These are phyloP conservation scores for Starmera amethionina DNA, from an alignment of 805 yeast species.

Conservation along the genomic window DNA sequence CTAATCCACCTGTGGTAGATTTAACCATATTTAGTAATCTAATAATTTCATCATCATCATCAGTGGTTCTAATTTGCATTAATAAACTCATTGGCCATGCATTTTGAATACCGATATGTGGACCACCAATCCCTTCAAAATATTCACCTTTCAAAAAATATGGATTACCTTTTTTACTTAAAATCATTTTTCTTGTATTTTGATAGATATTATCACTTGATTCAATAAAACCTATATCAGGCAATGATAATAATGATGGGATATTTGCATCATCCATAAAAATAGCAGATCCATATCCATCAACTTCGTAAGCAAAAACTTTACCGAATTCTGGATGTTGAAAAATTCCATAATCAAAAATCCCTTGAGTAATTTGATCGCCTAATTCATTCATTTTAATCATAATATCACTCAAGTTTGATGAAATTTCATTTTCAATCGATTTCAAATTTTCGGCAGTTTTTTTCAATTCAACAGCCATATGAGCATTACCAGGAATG, in stretches of 20 bases:
- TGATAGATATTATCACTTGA: constrained; percentile 50
- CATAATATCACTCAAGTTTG: constrained; percentile 18
- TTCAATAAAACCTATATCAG: constrained; percentile 61
- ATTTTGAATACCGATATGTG: constrained; percentile 69
- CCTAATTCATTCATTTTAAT: constrained; percentile 28
- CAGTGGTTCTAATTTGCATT: constrained; percentile 63
- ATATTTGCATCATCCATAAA: constrained; percentile 90
- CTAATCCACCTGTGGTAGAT: constrained; percentile 60
- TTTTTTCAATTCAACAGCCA: constrained; percentile 50
- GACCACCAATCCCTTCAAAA: constrained; percentile 83
- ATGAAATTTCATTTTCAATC: constrained; percentile 16
- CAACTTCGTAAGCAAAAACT: constrained; percentile 84
- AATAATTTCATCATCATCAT: constrained; percentile 59
- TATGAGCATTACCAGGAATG: constrained; percentile 78
- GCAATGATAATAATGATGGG: constrained; percentile 73
- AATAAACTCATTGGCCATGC: constrained; percentile 93
- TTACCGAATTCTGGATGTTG: constrained; percentile 61
- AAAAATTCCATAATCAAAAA: constrained; percentile 54
- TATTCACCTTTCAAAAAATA: constrained; percentile 53
- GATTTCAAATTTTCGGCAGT: constrained; percentile 20
- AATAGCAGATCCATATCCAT: constrained; percentile 67
- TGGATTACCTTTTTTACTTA: constrained; percentile 65
- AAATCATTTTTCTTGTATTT: constrained; percentile 70
- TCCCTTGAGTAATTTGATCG: constrained; percentile 38
- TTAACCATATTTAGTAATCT: constrained; percentile 39